Percentiles rank a stretch among this genome's conserved stretches.
These are phyloP conservation scores for Benincasa hispida DNA, from an alignment of 306 rosid genomes.

Conservation along the genomic window DNA sequence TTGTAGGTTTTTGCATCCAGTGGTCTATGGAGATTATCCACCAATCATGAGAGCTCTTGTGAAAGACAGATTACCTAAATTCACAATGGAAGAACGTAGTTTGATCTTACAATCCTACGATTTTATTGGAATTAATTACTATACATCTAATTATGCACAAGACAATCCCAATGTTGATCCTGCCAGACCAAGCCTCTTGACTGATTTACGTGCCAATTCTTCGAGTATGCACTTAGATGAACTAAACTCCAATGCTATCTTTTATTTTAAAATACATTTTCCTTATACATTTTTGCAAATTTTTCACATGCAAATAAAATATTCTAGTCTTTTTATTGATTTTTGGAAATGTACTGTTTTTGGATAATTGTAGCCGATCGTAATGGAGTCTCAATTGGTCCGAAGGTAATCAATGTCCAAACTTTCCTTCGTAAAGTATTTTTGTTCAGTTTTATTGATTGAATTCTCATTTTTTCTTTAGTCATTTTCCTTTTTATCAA, in stretches of 20 bases:
- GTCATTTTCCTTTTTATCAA: too few relatives aligned
- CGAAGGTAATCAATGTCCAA: constrained; percentile 5
- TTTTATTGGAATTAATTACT: background rate
- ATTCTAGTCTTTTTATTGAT: background rate
- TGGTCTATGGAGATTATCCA: background rate
- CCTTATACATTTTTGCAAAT: too few relatives aligned
- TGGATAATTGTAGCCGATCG: background rate
- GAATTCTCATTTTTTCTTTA: too few relatives aligned
- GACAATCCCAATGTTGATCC: background rate
- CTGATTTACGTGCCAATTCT: background rate
- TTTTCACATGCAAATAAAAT: too few relatives aligned
- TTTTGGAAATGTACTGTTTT: too few relatives aligned
- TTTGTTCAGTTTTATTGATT: too few relatives aligned
- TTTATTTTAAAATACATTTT: too few relatives aligned
- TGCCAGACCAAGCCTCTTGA: too few relatives aligned
- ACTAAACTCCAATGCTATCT: too few relatives aligned
- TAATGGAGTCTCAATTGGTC: constrained; percentile 26
- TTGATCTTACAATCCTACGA: background rate
- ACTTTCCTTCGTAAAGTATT: background rate
- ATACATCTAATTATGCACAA: background rate
- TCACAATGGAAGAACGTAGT: background rate
- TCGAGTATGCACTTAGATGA: background rate
- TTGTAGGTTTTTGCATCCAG: background rate
- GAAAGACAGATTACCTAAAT: background rate
- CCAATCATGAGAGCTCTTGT: background rate